Evolutionary conservation across 2,329 filamentous ascomycete genomes (phyloP).

Genomic region (Alternaria sp.): DNA sequence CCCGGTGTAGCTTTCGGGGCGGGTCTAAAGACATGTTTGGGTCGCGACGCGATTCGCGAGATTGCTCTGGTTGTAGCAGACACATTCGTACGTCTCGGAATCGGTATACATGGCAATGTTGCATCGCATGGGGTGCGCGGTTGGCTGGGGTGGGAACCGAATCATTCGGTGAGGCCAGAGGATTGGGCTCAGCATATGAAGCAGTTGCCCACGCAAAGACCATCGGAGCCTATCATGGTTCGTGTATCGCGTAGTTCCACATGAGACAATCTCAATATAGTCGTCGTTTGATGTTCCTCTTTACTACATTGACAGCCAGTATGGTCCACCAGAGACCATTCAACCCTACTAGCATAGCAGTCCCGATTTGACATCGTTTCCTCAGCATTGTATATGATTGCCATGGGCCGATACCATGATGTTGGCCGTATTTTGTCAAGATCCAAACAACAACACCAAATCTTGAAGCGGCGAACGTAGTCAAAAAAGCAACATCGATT

Average conservation of each 20-base stretch:
- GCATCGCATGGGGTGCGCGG: background rate
- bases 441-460: background rate
- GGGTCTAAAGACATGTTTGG: background rate
- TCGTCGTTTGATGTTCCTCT: background rate
- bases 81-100: background rate
- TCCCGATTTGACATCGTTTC: slow-evolving; percentile 1
- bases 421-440: background rate
- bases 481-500: background rate
- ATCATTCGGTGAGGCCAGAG: background rate
- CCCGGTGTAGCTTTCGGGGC: background rate
- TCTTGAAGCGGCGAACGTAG: background rate
- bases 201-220: slow-evolving; percentile 2
- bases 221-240: background rate
- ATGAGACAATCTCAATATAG: too few species aligned
- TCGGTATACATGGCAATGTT: background rate
- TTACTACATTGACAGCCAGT: background rate
- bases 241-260: background rate
- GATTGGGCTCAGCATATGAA: slow-evolving; percentile 3
- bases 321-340: slow-evolving; percentile 1
- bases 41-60: background rate
- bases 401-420: background rate
- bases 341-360: slow-evolving; percentile 1
- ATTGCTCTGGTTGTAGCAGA: background rate
- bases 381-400: background rate
- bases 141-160: background rate